A percentile compares a stretch with the other conserved stretches of the same genome.
Conservation (phyloP, 768 basidiomycete species). For the Guyanaporus albipodus region DNA sequence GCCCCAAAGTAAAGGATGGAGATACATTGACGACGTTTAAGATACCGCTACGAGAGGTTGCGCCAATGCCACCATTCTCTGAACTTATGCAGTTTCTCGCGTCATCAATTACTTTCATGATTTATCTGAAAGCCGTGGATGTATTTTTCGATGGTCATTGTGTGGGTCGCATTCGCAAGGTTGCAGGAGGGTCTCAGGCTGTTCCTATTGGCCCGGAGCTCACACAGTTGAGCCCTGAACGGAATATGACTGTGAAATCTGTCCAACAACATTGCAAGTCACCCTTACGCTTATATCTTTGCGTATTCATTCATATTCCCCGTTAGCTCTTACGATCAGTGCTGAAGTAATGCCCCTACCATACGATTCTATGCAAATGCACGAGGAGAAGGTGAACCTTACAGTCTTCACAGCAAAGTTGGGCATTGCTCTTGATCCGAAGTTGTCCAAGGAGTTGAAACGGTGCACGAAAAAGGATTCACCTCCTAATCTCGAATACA, state of each 20-base stretch:
- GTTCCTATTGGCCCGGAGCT: slow-evolving; percentile 52
- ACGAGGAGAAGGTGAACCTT: background rate
- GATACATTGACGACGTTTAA: slow-evolving; percentile 79
- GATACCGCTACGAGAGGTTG: slow-evolving; percentile 75
- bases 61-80: slow-evolving; percentile 69
- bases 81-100: slow-evolving; percentile 88
- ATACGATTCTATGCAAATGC: background rate
- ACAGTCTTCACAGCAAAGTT: background rate
- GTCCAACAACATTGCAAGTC: background rate
- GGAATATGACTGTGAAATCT: slow-evolving; percentile 60
- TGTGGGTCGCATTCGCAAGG: slow-evolving; percentile 60
- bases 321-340: background rate
- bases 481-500: background rate
- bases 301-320: background rate
- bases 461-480: background rate
- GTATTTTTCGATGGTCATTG: slow-evolving; percentile 75
- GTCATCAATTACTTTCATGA: slow-evolving; percentile 91
- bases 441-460: background rate
- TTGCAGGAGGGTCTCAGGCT: slow-evolving; percentile 43
- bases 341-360: background rate
- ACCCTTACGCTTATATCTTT: background rate
- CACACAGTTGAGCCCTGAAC: slow-evolving; percentile 47
- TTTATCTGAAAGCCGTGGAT: slow-evolving; percentile 63
- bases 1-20: background rate
- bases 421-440: background rate